phyloP scores from a whole-genome alignment of 768 basidiomycete species.

The Sutorius australiensis region DNA sequence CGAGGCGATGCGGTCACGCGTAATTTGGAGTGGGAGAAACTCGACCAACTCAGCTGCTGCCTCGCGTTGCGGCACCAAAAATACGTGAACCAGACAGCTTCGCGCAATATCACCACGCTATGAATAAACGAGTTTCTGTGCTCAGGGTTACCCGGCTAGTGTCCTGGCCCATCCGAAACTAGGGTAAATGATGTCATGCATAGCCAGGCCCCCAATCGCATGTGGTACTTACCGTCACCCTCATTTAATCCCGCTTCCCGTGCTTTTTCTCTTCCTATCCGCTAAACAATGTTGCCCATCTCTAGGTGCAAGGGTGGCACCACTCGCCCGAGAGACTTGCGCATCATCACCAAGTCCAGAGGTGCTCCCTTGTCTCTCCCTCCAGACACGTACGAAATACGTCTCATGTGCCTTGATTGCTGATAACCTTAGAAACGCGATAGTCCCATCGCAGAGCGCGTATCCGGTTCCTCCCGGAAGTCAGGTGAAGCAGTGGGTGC shows the following conservation, averaged over 20 bases:
- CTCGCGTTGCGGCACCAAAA: background rate
- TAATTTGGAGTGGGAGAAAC: background rate
- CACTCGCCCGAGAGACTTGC: slow-evolving; percentile 37
- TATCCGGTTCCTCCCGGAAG: background rate
- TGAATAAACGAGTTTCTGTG: background rate
- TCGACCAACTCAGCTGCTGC: background rate
- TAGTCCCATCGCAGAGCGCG: slow-evolving; percentile 27
- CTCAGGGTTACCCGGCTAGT: background rate
- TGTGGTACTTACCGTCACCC: background rate
- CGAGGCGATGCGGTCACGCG: background rate
- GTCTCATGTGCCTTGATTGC: slow-evolving; percentile 27
- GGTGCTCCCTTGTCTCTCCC: slow-evolving; percentile 34
- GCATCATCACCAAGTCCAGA: slow-evolving; percentile 34
- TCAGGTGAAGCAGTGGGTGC: background rate
- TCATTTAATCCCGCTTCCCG: slow-evolving; percentile 5
- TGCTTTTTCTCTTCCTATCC: background rate
- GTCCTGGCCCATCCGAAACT: background rate
- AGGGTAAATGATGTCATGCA: slow-evolving; percentile 23
- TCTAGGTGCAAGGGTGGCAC: slow-evolving; percentile 39
- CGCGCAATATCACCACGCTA: background rate
- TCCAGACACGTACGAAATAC: slow-evolving; percentile 35
- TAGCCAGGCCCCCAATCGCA: background rate
- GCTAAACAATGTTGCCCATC: slow-evolving; percentile 12
- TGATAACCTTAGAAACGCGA: slow-evolving; percentile 31
- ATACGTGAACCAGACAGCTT: background rate